phyloP scores from a whole-genome alignment of 331 rosid species.

The Ulmus americana region DNA sequence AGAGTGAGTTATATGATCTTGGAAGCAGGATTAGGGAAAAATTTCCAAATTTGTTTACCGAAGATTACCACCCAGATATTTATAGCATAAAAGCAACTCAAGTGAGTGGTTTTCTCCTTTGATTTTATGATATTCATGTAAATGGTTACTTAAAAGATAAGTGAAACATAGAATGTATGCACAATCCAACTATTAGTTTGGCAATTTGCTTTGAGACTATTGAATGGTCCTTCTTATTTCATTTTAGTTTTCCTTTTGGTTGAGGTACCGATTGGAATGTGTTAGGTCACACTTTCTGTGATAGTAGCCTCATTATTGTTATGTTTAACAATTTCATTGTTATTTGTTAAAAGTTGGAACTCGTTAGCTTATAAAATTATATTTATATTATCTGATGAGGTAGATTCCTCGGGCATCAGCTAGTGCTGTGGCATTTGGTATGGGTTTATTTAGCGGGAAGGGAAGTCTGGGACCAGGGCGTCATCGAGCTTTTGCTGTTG shows the following conservation, averaged over 20 bases:
- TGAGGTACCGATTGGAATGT: no score
- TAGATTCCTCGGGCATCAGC: constrained; percentile 92
- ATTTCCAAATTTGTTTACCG: constrained; percentile 60
- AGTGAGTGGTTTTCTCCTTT: constrained; percentile 34
- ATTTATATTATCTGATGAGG: constrained; percentile 19
- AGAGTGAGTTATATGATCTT: constrained; percentile 66
- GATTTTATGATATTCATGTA: not conserved
- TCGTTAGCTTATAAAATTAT: constrained; percentile 13
- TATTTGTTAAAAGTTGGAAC: not conserved
- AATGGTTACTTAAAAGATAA: not conserved
- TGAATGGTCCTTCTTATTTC: not conserved
- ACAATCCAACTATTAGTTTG: not conserved
- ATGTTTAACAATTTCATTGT: no score
- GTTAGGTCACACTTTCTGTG: not conserved
- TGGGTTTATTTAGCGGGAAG: constrained; percentile 72
- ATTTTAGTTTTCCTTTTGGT: not conserved
- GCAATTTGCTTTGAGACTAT: not conserved
- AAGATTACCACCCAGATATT: constrained; percentile 76
- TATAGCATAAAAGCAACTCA: constrained; percentile 75
- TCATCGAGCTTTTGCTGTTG: constrained; percentile 84
- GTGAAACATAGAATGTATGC: not conserved
- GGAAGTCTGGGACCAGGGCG: constrained; percentile 80
- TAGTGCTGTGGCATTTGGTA: constrained; percentile 97
- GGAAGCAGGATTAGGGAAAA: constrained; percentile 60
- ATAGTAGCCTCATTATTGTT: not conserved